phyloP scores from a whole-genome alignment of 2,329 filamentous ascomycete genomes.

The Amauroascus niger region DNA sequence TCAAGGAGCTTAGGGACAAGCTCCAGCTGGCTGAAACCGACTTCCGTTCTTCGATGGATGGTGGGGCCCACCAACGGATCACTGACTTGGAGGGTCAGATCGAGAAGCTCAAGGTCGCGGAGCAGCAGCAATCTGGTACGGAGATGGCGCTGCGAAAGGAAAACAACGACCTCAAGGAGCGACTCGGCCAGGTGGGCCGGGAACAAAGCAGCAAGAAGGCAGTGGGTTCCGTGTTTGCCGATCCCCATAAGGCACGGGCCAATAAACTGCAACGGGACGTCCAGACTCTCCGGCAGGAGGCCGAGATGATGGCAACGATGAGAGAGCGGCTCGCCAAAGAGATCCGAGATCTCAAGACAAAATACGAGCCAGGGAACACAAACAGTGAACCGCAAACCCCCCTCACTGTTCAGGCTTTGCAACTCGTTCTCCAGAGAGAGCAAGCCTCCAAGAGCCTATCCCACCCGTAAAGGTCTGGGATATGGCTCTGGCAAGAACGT shows the following conservation, averaged over 20 bases:
- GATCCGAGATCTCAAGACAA: slow-evolving; percentile 1
- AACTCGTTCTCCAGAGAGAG: slow-evolving; percentile 7
- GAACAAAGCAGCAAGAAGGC: slow-evolving; percentile 8
- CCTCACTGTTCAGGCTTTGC: neutral
- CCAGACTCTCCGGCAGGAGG: slow-evolving; percentile 6
- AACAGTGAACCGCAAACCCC: slow-evolving; percentile 3
- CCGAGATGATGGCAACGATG: slow-evolving; percentile 2
- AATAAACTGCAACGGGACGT: slow-evolving; percentile 7
- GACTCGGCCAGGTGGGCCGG: slow-evolving; percentile 2
- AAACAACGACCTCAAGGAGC: slow-evolving; percentile 9
- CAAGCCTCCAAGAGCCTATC: neutral
- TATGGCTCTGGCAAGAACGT: neutral
- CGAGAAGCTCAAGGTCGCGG: slow-evolving; percentile 50
- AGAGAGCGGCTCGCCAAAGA: slow-evolving; percentile 9
- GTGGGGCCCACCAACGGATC: neutral
- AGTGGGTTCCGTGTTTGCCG: slow-evolving; percentile 4
- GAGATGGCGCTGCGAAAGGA: slow-evolving; percentile 27
- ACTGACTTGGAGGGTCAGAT: slow-evolving; percentile 2
- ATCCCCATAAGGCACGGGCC: slow-evolving; percentile 4
- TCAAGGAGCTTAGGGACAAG: slow-evolving; percentile 3
- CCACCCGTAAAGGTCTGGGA: neutral
- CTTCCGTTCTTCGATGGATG: neutral
- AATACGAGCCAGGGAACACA: slow-evolving; percentile 3
- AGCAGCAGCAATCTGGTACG: slow-evolving; percentile 58
- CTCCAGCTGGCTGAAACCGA: neutral